Evolutionary conservation across 1,139 yeast species (phyloP).

Genomic region (Geotrichum restrictum): DNA sequence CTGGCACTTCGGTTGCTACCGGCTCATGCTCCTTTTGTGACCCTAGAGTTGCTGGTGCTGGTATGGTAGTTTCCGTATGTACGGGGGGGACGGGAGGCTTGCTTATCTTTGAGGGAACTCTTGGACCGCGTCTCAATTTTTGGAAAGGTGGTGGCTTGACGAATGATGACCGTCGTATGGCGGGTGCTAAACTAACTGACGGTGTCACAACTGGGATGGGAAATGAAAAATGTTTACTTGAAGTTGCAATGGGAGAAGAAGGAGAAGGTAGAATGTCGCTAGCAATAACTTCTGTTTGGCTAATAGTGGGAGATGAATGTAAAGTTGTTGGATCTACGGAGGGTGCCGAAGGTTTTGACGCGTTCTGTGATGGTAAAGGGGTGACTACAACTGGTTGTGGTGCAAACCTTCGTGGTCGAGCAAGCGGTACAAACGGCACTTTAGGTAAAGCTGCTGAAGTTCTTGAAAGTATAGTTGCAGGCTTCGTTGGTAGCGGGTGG

Average conservation of each 20-base stretch:
- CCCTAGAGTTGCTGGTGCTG: not conserved
- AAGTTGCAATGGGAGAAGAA: not conserved
- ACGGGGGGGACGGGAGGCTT: not conserved
- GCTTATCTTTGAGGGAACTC: not conserved
- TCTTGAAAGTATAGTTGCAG: slow-evolving; percentile 8
- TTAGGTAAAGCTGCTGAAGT: slow-evolving; percentile 8
- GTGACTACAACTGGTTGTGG: not conserved
- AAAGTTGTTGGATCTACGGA: not conserved
- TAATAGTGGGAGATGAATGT: not conserved
- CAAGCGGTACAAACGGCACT: slow-evolving; percentile 15
- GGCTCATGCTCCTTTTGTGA: not conserved
- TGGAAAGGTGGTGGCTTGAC: slow-evolving; percentile 4
- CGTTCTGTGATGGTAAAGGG: not conserved
- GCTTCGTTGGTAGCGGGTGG: not conserved
- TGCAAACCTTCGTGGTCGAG: slow-evolving; percentile 10
- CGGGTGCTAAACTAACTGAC: slow-evolving; percentile 3
- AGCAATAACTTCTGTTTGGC: not conserved
- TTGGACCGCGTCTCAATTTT: slow-evolving; percentile 2
- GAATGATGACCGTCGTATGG: slow-evolving; percentile 9
- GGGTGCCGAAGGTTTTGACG: not conserved
- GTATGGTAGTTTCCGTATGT: not conserved
- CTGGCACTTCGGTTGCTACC: not conserved
- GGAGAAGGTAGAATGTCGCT: not conserved
- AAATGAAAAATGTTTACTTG: not conserved
- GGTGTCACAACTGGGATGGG: slow-evolving; percentile 1